A percentile compares a stretch with the other conserved stretches of the same genome.
Evolutionary conservation across 192 early-diverging fungal genomes (phyloP).

Genomic region (Entomortierella lignicola): DNA sequence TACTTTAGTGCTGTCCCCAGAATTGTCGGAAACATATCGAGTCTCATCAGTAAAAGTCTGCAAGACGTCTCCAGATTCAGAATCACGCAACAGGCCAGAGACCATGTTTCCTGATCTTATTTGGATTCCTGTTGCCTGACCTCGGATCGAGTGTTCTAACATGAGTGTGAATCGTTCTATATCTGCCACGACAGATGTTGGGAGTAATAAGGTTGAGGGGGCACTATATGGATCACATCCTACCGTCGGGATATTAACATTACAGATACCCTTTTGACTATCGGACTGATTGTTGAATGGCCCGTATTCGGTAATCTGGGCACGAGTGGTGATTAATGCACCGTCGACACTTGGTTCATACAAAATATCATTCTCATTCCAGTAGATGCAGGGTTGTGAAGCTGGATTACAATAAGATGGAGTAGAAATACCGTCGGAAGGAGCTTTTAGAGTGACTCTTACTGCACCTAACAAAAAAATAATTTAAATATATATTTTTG

Average conservation of each 20-base stretch:
- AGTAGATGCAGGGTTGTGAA: constrained; percentile 30
- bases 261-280: not conserved
- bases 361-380: constrained; percentile 45
- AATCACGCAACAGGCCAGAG: constrained; percentile 30
- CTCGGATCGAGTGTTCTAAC: constrained; percentile 58
- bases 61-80: constrained; percentile 20
- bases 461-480: constrained; percentile 25
- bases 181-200: constrained; percentile 47
- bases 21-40: not conserved
- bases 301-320: constrained; percentile 30
- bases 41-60: constrained; percentile 32
- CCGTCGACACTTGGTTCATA: constrained; percentile 40
- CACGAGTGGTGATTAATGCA: constrained; percentile 53
- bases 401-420: constrained; percentile 20
- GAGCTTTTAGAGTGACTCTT: constrained; percentile 43
- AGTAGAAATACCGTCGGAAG: constrained; percentile 18
- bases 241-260: constrained; percentile 31
- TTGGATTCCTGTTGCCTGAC: constrained; percentile 46
- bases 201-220: constrained; percentile 3
- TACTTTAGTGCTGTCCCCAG: not conserved
- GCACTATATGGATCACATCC: constrained; percentile 27
- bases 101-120: constrained; percentile 57
- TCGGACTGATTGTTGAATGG: constrained; percentile 27
- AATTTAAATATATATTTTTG: too few species aligned
- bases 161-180: constrained; percentile 57